Base-by-base conservation (phyloP, 176 grass and related monocot species). In the Aegilops sharonensis region DNA sequence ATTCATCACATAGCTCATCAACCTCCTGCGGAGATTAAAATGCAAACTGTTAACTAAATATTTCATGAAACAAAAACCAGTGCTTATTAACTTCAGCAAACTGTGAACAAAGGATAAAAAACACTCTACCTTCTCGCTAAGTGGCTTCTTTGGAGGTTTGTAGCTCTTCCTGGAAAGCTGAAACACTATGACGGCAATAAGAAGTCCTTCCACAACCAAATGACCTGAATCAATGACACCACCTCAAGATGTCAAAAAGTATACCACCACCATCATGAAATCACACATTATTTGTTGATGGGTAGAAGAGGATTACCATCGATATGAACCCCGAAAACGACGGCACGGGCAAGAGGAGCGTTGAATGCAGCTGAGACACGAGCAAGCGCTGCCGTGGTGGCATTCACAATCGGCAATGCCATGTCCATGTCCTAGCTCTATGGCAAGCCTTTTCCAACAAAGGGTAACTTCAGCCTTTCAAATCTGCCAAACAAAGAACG, bases 91-190 rank as follows among this genome's bases (percentile, higher is more conserved):
- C 63, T 72, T 30, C 6, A 78, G 8, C 8, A 74, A 37, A 34
- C 32, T 84, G 34, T 71, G 7, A 86, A 39, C 23, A 83, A 14
- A 34, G 11, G 31, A 45, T 15, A 83, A 83, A 85, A 39, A 87
- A 72, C 11, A 82, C 75, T 69, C 25, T 37, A 98, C 93, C 92
- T 95, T 98, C 83, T 98, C 96, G 64, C 78, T 90, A 9, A 95
- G 88, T 57, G 93, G 96, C 77, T 95, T 98, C 85, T 98, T 95
- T 18, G 94, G 96, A 12, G 94, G 93, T 60, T 95, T 98, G 85
- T 98, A 95, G 72, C 93, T 98, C 90, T 98, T 98, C 77, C 96
- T 89, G 21, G 92, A 91, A 65, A 98, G 96, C 87, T 95, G 93
- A 82, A 95, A 95, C 77, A 98, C 72, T 80, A 98, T 95, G 79